Evolutionary conservation across 768 basidiomycete genomes (phyloP).

Genomic region (Boletales sp.): DNA sequence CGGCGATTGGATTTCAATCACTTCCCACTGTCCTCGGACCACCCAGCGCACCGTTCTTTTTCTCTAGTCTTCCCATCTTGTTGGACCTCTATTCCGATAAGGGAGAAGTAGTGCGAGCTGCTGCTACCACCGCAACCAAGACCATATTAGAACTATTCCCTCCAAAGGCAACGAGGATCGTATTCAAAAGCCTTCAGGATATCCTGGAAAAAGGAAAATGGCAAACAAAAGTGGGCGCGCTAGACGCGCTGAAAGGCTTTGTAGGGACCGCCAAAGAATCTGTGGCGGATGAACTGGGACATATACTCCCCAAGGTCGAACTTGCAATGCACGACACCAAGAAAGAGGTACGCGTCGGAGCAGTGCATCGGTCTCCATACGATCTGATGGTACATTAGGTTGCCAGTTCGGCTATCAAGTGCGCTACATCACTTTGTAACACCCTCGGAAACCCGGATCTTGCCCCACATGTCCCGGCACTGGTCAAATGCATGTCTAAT

Average conservation of each 20-base stretch:
- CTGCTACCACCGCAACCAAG: conserved; percentile 78
- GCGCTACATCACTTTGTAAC: conserved; percentile 82
- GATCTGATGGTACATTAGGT: conserved; percentile 49
- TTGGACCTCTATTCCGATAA: conserved; percentile 91
- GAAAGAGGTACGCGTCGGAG: conserved; percentile 59
- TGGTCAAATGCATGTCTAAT: conserved; percentile 93
- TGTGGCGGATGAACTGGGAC: conserved; percentile 81
- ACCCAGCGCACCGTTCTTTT: conserved; percentile 65
- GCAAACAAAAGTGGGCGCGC: conserved; percentile 89
- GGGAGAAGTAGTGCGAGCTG: conserved; percentile 83
- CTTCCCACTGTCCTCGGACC: conserved; percentile 68
- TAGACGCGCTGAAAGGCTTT: conserved; percentile 80
- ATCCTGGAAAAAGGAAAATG: conserved; percentile 87
- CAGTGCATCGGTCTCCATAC: not conserved
- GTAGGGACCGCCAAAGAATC: conserved; percentile 64
- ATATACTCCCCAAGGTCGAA: conserved; percentile 82
- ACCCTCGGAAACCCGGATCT: conserved; percentile 94
- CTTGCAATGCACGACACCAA: conserved; percentile 96
- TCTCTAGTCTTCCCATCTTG: conserved; percentile 72
- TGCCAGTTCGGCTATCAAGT: conserved; percentile 80
- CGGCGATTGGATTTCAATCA: conserved; percentile 76
- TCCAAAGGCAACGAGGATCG: conserved; percentile 69
- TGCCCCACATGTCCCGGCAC: conserved; percentile 77
- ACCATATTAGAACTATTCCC: conserved; percentile 81
- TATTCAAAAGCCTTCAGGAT: conserved; percentile 65